Evolutionary conservation across 169 alveolate genomes (phyloP).

Genomic region (Eimeria maxima): DNA sequence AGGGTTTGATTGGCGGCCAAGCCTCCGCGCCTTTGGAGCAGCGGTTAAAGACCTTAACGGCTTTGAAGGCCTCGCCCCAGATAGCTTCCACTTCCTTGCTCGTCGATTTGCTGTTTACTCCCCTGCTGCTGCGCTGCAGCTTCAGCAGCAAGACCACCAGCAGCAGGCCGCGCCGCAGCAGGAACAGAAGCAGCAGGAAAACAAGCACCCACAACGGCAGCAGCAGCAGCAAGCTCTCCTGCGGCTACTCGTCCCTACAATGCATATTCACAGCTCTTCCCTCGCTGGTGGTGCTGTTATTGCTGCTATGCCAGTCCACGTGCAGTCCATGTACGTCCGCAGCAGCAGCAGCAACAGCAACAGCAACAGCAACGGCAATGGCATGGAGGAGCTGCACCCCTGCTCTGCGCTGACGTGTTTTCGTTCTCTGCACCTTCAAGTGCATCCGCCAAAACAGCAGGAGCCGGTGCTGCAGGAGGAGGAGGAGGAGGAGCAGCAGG

Average conservation of each 20-base stretch:
- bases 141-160: background rate
- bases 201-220: slow-evolving; percentile 33
- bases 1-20: background rate
- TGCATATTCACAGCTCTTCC: slow-evolving; percentile 66
- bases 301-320: slow-evolving; percentile 48
- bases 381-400: background rate
- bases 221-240: slow-evolving; percentile 61
- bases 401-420: background rate
- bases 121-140: slow-evolving; percentile 67
- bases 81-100: background rate
- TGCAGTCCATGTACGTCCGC: slow-evolving; percentile 29
- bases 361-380: slow-evolving; percentile 44
- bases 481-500: slow-evolving; percentile 63
- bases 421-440: background rate
- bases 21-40: background rate
- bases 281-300: slow-evolving; percentile 64
- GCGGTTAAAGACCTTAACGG: background rate
- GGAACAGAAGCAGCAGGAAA: slow-evolving; percentile 11
- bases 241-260: slow-evolving; percentile 56
- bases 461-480: slow-evolving; percentile 22
- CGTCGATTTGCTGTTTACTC: slow-evolving; percentile 65
- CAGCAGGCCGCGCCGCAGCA: slow-evolving; percentile 20
- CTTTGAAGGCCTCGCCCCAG: slow-evolving; percentile 30
- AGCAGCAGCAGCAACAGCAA: slow-evolving; percentile 48
- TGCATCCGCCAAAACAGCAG: background rate